Evolutionary conservation across 2,329 filamentous ascomycete species (phyloP).

Genomic region (Penicillium concentricum): DNA sequence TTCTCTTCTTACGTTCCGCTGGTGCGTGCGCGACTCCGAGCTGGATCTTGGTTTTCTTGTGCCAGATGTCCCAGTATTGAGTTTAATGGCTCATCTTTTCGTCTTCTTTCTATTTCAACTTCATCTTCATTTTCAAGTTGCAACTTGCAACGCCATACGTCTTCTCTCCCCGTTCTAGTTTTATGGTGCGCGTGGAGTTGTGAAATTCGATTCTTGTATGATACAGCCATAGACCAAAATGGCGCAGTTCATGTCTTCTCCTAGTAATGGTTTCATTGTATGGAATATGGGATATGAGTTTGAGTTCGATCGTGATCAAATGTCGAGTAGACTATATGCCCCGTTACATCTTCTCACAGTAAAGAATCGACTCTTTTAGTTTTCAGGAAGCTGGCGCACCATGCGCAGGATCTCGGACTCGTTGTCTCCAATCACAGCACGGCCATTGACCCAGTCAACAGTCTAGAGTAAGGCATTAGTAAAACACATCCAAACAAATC

Average conservation of each 20-base stretch:
- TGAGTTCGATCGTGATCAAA: background rate
- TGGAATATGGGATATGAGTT: slow-evolving; percentile 6
- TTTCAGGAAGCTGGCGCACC: slow-evolving; percentile 53
- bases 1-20: slow-evolving; percentile 18
- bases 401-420: slow-evolving; percentile 88
- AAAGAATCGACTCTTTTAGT: slow-evolving; percentile 16
- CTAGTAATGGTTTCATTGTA: slow-evolving; percentile 4
- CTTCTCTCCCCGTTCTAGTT: slow-evolving; percentile 6
- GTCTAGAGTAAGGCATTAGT: slow-evolving; percentile 40
- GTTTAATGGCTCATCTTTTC: slow-evolving; percentile 30
- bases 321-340: background rate
- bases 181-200: slow-evolving; percentile 16
- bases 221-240: slow-evolving; percentile 28
- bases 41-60: slow-evolving; percentile 35
- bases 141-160: slow-evolving; percentile 16
- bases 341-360: background rate
- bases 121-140: slow-evolving; percentile 10
- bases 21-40: slow-evolving; percentile 24
- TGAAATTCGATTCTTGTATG: slow-evolving; percentile 30
- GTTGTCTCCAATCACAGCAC: slow-evolving; percentile 71
- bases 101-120: slow-evolving; percentile 5
- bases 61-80: slow-evolving; percentile 18
- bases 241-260: slow-evolving; percentile 11
- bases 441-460: slow-evolving; percentile 93
- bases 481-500: background rate